Evolutionary conservation across 306 rosid species (phyloP), one percentile per base, ranked within the genome.

Genomic region (Betula pendula): DNA sequence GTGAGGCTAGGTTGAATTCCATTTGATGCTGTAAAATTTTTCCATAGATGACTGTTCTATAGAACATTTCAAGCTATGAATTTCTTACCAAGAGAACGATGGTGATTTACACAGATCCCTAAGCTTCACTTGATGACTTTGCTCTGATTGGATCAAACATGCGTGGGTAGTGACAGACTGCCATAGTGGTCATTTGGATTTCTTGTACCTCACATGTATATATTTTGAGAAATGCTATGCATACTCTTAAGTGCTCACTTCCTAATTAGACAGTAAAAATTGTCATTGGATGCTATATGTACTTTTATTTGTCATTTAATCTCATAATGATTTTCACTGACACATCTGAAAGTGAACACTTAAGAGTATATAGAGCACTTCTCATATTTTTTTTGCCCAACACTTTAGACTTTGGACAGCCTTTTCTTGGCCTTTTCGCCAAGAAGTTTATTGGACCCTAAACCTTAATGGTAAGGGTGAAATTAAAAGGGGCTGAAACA

Each of bases 1-100:
- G 79, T 59, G 68, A 66, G 82, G 82, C 75, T 85, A 75, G 89
- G 76, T 79, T 73, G 75, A 66, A 72, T 72, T 81, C 79, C 77
- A 65, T 75, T 72, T 19, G 20, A 49, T 71, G 47, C 72, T 85
- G 83, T 81, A 81, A 60, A 78, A 24, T 24, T 76, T 31, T 16
- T 68, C 27, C 48, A 52, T 47, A 31, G 22, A 75, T 17, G 31
- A 38, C 72, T 59, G 60, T 27, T 63, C 14, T 47, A 20, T 65
- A 71, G 78, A 35, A 38, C 68, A 40, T 19, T 68, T 35, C 20
- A 25, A 70, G 25, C 52, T 55, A 24, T 25, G 78, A 33, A 78
- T 70, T 70, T 35, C 48, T 56, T 29, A 43, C 53, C 35, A 53
- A 65, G 70, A 69, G 78, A 63, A 48, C 29, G n/a, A 45, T 25